Base-by-base conservation (phyloP, 371 early-diverging fungal species). In the Rhizopus stolonifer region DNA sequence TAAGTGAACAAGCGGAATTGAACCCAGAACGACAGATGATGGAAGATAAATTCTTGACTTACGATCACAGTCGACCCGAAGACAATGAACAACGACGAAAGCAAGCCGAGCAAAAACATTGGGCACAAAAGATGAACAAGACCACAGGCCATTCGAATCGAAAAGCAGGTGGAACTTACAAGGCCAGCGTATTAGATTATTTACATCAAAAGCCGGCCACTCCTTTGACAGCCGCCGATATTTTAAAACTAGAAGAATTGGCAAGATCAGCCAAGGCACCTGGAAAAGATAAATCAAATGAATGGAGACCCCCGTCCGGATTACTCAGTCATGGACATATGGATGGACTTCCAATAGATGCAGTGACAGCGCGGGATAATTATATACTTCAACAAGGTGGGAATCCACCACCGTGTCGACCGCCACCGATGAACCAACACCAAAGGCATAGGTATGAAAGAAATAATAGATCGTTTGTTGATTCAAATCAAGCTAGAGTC, bases 41-140 rank as follows among this genome's bases (percentile, higher is more conserved):
- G 78, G 86, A 85, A 58, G 81, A 81, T 34, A 70, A 74, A 29
- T 88, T 88, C 25, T 48, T 76, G 18, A 56, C 77, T 0, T 88
- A 81, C 58, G 87, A 88, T 57, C 83, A 72, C 49, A 82, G 84
- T 6, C 82, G 84, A 44, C 65, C 77, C 0, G 65, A 69, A 18
- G 71, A 70, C 36, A 74, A 74, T 23, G 59, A 57, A 36, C 49
- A 51, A 10, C 36, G 61, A 2, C 43, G 26, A 40, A 58, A 58
- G 22, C 6, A 45, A 14, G 39, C 15, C 15, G 56, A 42, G 32
- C 56, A 48, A 42, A 43, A 14, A 14, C 31, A 48, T 9, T 47
- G 40, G 40, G 70, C 73, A 3, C 73, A 69, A 54, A 61, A 62
- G 29, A 73, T 73, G 73, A 69, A 60, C 46, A 73, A 73, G 48